Conservation (phyloP, 2,329 filamentous ascomycete species). For the Cladophialophora bantiana region DNA sequence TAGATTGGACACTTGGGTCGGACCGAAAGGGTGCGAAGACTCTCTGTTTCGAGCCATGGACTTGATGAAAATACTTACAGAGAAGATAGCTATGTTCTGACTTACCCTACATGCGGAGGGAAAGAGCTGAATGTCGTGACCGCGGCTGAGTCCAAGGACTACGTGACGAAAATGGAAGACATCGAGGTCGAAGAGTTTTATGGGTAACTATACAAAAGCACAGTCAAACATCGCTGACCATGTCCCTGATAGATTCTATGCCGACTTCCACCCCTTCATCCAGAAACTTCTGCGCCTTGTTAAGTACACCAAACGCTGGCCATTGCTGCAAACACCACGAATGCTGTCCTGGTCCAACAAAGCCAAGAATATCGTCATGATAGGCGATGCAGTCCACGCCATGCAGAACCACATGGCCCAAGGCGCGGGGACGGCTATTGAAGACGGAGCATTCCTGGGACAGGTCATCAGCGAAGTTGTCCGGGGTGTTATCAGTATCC, state of each 20-base stretch:
- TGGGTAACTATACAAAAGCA: background rate
- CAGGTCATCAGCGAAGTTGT: constrained; percentile 47
- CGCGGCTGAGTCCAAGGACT: constrained; percentile 16
- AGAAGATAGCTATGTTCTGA: constrained; percentile 9
- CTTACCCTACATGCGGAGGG: constrained; percentile 14
- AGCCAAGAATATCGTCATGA: constrained; percentile 51
- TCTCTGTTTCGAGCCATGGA: background rate
- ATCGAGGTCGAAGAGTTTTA: constrained; percentile 18
- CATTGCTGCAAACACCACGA: constrained; percentile 52
- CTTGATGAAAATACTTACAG: background rate
- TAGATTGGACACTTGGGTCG: constrained; percentile 17
- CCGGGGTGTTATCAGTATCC: constrained; percentile 43
- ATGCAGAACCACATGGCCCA: constrained; percentile 55
- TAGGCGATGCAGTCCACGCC: constrained; percentile 48
- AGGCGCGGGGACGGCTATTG: constrained; percentile 53
- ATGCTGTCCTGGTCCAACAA: constrained; percentile 50
- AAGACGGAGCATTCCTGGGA: constrained; percentile 53
- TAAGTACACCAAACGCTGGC: constrained; percentile 46
- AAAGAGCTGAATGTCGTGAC: constrained; percentile 21
- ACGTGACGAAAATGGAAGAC: constrained; percentile 20
- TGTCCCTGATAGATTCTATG: constrained; percentile 12
- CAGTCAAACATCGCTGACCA: background rate
- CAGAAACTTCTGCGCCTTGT: constrained; percentile 15
- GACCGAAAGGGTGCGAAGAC: constrained; percentile 10
- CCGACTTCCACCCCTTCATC: constrained; percentile 17